phyloP scores from a whole-genome alignment of 441 rosid species.

The Gossypium lobatum region DNA sequence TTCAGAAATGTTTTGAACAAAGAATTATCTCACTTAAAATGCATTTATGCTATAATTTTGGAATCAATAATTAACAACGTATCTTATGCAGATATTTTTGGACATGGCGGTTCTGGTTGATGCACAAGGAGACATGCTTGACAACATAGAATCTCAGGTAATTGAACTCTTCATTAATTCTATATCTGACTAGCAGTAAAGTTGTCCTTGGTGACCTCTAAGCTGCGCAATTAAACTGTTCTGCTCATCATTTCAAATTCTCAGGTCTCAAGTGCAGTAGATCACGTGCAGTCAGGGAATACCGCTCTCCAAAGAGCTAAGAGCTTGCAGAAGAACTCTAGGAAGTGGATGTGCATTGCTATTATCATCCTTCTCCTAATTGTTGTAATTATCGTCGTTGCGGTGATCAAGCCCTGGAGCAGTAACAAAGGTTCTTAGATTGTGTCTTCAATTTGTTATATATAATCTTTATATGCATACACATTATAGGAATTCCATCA shows the following conservation, averaged over 20 bases:
- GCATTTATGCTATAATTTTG: neutral
- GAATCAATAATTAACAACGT: neutral
- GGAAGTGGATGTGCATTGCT: constrained; percentile 96
- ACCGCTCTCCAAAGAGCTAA: constrained; percentile 71
- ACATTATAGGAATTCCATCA: neutral
- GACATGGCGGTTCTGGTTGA: constrained; percentile 98
- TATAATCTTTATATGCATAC: constrained; percentile 6
- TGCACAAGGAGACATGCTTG: constrained; percentile 95
- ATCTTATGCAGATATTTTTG: constrained; percentile 61
- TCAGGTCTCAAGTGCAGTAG: constrained; percentile 89
- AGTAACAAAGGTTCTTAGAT: constrained; percentile 64
- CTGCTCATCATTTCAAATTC: neutral
- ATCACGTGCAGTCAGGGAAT: constrained; percentile 89
- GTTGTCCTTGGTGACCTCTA: neutral
- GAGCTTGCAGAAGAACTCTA: constrained; percentile 65
- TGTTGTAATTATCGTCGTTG: constrained; percentile 53
- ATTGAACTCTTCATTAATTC: neutral
- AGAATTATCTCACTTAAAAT: neutral
- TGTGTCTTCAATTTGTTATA: constrained; percentile 1
- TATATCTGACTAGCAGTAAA: neutral
- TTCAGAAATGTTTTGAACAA: constrained; percentile 1
- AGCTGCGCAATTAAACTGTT: neutral
- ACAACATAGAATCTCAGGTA: constrained; percentile 94
- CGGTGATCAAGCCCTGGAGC: constrained; percentile 80
- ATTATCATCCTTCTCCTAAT: constrained; percentile 77